Base-by-base conservation (phyloP, 306 rosid genomes). In the Lagenaria siceraria region DNA sequence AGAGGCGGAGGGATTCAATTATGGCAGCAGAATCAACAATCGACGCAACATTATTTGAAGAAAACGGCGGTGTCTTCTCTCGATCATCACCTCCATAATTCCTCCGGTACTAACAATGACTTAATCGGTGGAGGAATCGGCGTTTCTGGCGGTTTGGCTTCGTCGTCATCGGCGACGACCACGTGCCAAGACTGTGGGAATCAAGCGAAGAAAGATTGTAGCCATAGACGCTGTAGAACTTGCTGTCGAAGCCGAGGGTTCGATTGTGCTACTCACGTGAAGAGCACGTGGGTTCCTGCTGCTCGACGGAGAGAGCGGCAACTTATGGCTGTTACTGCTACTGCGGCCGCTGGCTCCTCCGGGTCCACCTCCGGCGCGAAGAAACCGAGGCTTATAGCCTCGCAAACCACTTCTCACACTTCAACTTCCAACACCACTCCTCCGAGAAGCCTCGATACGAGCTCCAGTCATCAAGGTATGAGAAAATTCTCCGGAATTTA, bases 221-320 rank as follows among this genome's bases (percentile, higher is more conserved):
- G 80, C 27, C 90, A 90, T 22, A 76, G 97, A 42, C 79, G 98
- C 78, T 95, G 98, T 51, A 87, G 98, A 66, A 95, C 98, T 22
- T 95, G 98, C 55, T 95, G 98, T 66, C 90, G 90, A 74, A 95
- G 98, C 78, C 87, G 98, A 19, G 97, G 97, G 42, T 92, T 80
- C 71, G 98, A 90, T 78, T 95, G 98, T 65, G 65, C 89, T 51
- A 95, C 98, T 21, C 98, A 95, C 83, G 91, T 95, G 61, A 92
- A 95, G 83, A 95, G 98, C 84, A 92, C 98, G 38, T 95, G 98
- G 98, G 98, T 92, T 0, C 95, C 98, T 0, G 97, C 97, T 0
- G 84, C 96, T 6, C 91, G 98, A 8, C 88, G 98, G 68, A 84
- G 97, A 17, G 98, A 95, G 78, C 90, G 98, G 13, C 98, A 83